A percentile compares a stretch with the other conserved stretches of the same genome.
Evolutionary conservation across 495 filamentous ascomycete species (phyloP).

Genomic region (Elaphomyces granulatus): DNA sequence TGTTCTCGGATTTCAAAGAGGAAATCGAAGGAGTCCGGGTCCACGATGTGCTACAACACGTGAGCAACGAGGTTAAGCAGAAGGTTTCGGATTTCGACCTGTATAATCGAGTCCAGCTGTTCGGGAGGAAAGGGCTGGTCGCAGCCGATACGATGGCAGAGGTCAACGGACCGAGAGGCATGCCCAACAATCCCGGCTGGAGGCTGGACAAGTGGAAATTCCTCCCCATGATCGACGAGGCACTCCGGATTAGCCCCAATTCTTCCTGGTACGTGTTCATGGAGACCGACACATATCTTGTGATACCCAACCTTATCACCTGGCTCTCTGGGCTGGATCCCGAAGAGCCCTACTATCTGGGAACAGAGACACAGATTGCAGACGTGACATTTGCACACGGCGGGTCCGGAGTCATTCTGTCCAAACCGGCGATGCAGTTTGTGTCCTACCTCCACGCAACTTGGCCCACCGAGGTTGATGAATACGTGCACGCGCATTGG

Average conservation of each 20-base stretch:
- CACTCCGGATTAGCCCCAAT: constrained; percentile 33
- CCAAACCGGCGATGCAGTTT: constrained; percentile 18
- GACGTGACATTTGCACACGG: constrained; percentile 45
- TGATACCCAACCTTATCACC: constrained; percentile 47
- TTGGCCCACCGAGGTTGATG: constrained; percentile 17
- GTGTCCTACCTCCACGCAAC: constrained; percentile 9
- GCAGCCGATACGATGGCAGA: constrained; percentile 18
- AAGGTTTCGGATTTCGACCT: constrained; percentile 30
- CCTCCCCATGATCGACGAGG: constrained; percentile 46
- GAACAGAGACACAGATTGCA: constrained; percentile 34
- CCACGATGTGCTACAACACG: constrained; percentile 27
- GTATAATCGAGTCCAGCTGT: constrained; percentile 25
- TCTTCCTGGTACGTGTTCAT: constrained; percentile 55
- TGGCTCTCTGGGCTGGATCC: constrained; percentile 39
- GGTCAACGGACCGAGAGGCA: constrained; percentile 23
- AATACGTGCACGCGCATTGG: constrained; percentile 19
- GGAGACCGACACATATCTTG: constrained; percentile 51
- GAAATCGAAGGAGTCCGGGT: constrained; percentile 23
- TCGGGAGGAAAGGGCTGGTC: constrained; percentile 22
- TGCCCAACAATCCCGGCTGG: constrained; percentile 38
- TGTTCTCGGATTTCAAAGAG: constrained; percentile 36
- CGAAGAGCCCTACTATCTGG: constrained; percentile 37
- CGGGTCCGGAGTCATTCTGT: constrained; percentile 47
- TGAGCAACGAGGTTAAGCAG: constrained; percentile 18
- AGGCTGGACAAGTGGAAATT: constrained; percentile 60